Evolutionary conservation across 495 filamentous ascomycete species (phyloP), one percentile per base, ranked within the genome.

Genomic region (Penicillium herquei): DNA sequence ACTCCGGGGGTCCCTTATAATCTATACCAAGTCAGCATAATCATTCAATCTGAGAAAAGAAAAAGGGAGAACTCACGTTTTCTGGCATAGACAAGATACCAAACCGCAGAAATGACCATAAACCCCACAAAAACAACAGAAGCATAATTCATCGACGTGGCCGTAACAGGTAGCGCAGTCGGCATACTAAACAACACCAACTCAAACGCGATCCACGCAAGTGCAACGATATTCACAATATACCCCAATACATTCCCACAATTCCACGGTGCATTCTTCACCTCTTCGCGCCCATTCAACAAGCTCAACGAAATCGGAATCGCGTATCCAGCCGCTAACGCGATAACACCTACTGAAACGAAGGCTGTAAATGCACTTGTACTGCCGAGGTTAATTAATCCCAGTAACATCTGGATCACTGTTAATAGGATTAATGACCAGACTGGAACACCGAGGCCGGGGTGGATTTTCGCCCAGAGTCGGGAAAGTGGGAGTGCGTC

Each of bases 351-450:
- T 3, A 86, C 81, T 8, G 82, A 84, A 14, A 80, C 82, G 59
- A 88, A 87, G 10, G 82, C 83, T 45, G 81, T 85, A 68, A 87
- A 84, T 7, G 84, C 84, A 8, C 76, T 77, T 7, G 70, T 62
- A 14, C 77, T 81, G 16, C 83, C 83, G n/a, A 88, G 77, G 55
- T 84, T 85, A 63, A 87, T 87, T n/a, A 87, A 66, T 0, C 81
- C 82, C 1, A 87, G 68, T 3, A 77, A 56, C 51, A 79, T 73
- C 13, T 83, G 78, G 41, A 77, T 63, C 0, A 66, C 26, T 0
- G 73, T 78, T 0, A 72, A 32, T 7, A 76, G 62, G 13, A 64
- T 52, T 7, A 78, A 62, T 12, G 72, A 66, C 59, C 65, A 69
- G 42, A 78, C 64, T 1, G 75, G 73, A 2, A 75, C 70, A 31